Conservation (phyloP, 805 yeast species). For the Candida sithepensis region DNA sequence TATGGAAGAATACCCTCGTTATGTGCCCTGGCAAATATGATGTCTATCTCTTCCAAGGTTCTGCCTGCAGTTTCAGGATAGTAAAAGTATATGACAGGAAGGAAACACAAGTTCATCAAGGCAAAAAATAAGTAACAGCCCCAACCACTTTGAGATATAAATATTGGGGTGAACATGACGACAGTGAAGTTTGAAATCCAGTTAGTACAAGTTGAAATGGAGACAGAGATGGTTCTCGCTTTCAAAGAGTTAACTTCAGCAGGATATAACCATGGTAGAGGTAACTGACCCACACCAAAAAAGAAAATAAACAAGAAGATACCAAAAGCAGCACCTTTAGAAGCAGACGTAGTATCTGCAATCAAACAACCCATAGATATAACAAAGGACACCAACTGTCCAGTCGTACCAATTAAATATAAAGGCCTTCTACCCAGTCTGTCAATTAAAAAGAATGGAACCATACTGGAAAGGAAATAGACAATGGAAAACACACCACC, state of each 20-base stretch:
- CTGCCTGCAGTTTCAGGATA: constrained; percentile 78
- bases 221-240: constrained; percentile 63
- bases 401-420: constrained; percentile 39
- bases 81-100: constrained; percentile 59
- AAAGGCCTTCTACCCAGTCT: constrained; percentile 61
- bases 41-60: constrained; percentile 69
- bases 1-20: constrained; percentile 53
- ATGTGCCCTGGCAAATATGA: constrained; percentile 55
- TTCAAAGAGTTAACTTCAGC: constrained; percentile 63
- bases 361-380: constrained; percentile 47
- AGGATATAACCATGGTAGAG: constrained; percentile 55
- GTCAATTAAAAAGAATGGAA: constrained; percentile 57
- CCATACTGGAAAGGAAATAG: constrained; percentile 53
- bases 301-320: constrained; percentile 53
- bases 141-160: constrained; percentile 49
- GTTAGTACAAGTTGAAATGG: constrained; percentile 58
- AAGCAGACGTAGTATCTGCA: constrained; percentile 34
- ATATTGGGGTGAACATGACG: constrained; percentile 60
- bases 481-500: constrained; percentile 62
- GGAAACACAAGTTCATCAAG: constrained; percentile 50
- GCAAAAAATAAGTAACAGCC: constrained; percentile 71
- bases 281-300: constrained; percentile 45
- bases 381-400: constrained; percentile 43
- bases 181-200: constrained; percentile 66
- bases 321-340: constrained; percentile 63